Evolutionary conservation across 768 basidiomycete genomes (phyloP), one percentile per base, ranked within the genome.

Genomic region (Trametes elegans): DNA sequence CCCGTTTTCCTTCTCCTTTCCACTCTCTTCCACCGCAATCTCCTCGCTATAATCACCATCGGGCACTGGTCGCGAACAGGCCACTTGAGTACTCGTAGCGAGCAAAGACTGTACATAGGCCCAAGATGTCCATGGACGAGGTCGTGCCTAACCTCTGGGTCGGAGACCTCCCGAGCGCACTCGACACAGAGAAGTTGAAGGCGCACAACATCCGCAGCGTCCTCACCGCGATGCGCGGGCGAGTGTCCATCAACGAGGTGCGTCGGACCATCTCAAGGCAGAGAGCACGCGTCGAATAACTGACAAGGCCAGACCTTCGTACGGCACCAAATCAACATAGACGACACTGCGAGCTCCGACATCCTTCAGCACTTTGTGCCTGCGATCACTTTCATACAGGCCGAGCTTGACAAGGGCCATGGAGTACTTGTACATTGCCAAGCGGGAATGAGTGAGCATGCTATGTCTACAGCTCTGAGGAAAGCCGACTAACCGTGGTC

Each of bases 381-480:
- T 1, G 82, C 87, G 3, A 90, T 94, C 51, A 81, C 85, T 5
- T 94, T 93, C 73, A 93, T 97, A 40, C 79, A 89, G 58, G 78
- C 80, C 11, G 88, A 93, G 61, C 70, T 94, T 3, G 79, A 85
- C 67, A 88, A 87, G 63, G 84, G 80, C 0, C 74, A 85, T 27
- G 87, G 87, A 1, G 87, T 98, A 1, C 73, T 96, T 18, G 89
- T 97, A 0, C 94, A 97, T 70, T 96, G 94, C 66, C 87, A 90
- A 54, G 92, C 90, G 21, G 94, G 94, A 23, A 77, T 92, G 70
- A 92, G 90, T 91, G 70, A 68, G 88, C 79, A n/a, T n/a, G n/a
- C n/a, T n/a, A n/a, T n/a, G n/a, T n/a, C n/a, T n/a, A 32, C 29
- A 3, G 7, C 9, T 14, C 16, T 11, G 5, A 5, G 5, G 21